phyloP scores from a whole-genome alignment of 1,139 yeast genomes.

The Zygosaccharomyces pseudobailii region DNA sequence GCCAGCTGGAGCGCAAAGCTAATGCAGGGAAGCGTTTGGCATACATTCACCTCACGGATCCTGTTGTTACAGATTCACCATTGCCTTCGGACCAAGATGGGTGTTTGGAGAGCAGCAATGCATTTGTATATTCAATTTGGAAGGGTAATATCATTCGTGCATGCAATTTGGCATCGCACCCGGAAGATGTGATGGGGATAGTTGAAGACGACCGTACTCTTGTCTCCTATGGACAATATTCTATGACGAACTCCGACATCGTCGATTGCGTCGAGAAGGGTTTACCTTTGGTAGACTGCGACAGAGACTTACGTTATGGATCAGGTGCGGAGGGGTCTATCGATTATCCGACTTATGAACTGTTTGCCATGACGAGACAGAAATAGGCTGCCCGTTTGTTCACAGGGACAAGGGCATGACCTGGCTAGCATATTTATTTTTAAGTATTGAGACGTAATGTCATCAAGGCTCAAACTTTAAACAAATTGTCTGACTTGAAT shows the following conservation, averaged over 20 bases:
- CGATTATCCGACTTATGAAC: slow-evolving; percentile 13
- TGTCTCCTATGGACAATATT: slow-evolving; percentile 44
- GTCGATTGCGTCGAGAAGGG: slow-evolving; percentile 37
- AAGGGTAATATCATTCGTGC: slow-evolving; percentile 39
- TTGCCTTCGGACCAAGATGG: slow-evolving; percentile 8
- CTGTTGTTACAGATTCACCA: slow-evolving; percentile 28
- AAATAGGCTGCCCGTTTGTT: no score
- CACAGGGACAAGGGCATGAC: not conserved
- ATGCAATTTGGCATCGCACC: slow-evolving; percentile 34
- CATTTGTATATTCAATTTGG: slow-evolving; percentile 35
- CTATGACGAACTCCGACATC: slow-evolving; percentile 37
- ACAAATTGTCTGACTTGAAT: no score
- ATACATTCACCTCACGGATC: slow-evolving; percentile 47
- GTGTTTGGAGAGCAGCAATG: slow-evolving; percentile 18
- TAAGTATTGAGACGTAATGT: no score
- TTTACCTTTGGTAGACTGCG: slow-evolving; percentile 25
- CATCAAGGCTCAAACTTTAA: no score
- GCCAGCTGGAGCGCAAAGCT: slow-evolving; percentile 32
- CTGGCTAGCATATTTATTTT: no score
- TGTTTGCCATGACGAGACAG: not conserved
- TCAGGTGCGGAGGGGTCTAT: slow-evolving; percentile 16
- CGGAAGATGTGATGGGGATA: slow-evolving; percentile 26
- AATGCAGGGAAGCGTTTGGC: slow-evolving; percentile 39
- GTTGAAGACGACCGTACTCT: slow-evolving; percentile 37
- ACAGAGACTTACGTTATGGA: slow-evolving; percentile 34